Evolutionary conservation across 2,329 filamentous ascomycete species (phyloP).

Genomic region (Atkinsonella hypoxylon): DNA sequence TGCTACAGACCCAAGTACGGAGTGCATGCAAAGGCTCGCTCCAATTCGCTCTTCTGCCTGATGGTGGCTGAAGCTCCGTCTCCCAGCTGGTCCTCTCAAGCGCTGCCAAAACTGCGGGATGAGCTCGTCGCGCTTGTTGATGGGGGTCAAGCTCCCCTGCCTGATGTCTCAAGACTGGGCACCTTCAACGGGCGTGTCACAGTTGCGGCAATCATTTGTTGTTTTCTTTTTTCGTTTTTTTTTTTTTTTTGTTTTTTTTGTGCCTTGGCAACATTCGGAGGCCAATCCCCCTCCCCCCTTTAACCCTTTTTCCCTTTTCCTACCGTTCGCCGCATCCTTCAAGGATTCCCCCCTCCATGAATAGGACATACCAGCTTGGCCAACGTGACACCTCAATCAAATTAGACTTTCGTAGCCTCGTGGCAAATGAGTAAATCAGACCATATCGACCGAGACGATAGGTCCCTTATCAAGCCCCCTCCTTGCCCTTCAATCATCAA

Average conservation of each 20-base stretch:
- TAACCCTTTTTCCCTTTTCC: background rate
- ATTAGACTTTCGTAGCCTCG: background rate
- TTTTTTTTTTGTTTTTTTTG: no score
- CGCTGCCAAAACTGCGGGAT: background rate
- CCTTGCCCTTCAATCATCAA: background rate
- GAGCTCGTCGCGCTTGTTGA: constrained; percentile 1
- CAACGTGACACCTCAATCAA: background rate
- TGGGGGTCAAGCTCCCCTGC: background rate
- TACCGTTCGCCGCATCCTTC: background rate
- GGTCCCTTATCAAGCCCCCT: background rate
- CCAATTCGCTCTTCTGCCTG: constrained; percentile 1
- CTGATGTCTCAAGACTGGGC: background rate
- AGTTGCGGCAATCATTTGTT: background rate
- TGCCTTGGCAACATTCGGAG: background rate
- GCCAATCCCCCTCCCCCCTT: background rate
- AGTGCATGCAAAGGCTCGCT: background rate
- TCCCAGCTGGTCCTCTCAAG: constrained; percentile 1
- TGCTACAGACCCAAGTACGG: background rate
- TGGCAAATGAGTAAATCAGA: constrained; percentile 2
- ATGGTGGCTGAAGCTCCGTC: background rate
- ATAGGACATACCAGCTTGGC: background rate
- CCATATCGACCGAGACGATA: background rate
- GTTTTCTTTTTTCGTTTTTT: no score
- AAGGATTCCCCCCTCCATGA: background rate
- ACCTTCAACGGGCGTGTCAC: background rate